These are phyloP conservation scores for Multifurca ochricompacta DNA, from an alignment of 768 basidiomycete genomes.

Conservation along the genomic window DNA sequence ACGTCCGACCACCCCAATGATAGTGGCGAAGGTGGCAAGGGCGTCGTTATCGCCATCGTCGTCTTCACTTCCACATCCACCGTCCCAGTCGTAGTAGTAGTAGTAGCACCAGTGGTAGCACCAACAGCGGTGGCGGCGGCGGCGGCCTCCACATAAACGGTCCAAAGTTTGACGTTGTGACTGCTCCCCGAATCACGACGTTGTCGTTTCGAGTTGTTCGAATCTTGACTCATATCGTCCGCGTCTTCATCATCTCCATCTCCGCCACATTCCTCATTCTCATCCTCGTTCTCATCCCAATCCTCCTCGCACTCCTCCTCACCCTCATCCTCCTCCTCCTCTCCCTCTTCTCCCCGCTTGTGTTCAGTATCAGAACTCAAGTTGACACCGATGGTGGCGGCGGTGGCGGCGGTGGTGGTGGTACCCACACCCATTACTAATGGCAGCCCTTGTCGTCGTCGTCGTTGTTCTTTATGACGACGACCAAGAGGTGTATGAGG, in stretches of 20 bases:
- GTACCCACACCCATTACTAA: no score
- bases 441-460: not conserved
- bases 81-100: not conserved
- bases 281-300: not conserved
- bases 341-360: conserved; percentile 1
- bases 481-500: no score
- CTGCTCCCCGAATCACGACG: conserved; percentile 22
- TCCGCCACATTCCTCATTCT: not conserved
- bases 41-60: not conserved
- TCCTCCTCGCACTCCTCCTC: conserved; percentile 14
- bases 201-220: conserved; percentile 23
- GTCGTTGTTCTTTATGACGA: not conserved
- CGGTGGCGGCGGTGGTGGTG: no score
- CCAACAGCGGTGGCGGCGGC: not conserved
- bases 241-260: conserved; percentile 6
- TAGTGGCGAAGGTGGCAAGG: not conserved
- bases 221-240: conserved; percentile 23
- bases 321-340: not conserved
- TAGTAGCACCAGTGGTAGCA: no score
- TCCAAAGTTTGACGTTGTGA: conserved; percentile 17
- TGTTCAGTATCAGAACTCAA: conserved; percentile 4
- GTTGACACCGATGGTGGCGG: not conserved
- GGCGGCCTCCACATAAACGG: conserved; percentile 9
- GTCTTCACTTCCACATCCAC: no score
- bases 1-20: not conserved